Evolutionary conservation across 2,329 filamentous ascomycete species (phyloP).

Genomic region (Aureobasidium lini): DNA sequence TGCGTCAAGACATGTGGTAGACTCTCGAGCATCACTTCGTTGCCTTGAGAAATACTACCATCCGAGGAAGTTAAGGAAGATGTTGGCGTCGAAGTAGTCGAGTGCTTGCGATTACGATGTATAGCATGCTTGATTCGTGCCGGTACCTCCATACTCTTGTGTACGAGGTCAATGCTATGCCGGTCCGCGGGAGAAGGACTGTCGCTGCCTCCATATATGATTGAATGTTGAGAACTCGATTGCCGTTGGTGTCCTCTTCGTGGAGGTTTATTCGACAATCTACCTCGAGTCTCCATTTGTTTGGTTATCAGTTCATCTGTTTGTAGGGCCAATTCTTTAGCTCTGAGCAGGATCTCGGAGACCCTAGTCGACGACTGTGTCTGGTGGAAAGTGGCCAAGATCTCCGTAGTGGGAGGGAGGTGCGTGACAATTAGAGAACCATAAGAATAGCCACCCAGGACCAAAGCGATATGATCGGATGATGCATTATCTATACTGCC

Average conservation of each 20-base stretch:
- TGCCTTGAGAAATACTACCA: conserved; percentile 21
- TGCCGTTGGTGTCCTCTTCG: conserved; percentile 11
- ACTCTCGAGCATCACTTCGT: background rate
- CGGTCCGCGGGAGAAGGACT: background rate
- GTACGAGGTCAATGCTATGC: conserved; percentile 10
- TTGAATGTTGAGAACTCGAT: conserved; percentile 18
- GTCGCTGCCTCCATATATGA: conserved; percentile 38
- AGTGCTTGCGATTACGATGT: conserved; percentile 19
- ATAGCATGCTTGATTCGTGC: conserved; percentile 25
- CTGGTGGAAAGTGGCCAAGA: conserved; percentile 53
- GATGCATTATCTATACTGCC: background rate
- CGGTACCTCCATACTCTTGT: conserved; percentile 20
- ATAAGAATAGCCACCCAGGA: conserved; percentile 83
- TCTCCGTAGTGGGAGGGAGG: conserved; percentile 51
- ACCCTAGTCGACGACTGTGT: conserved; percentile 50
- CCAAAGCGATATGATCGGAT: conserved; percentile 27
- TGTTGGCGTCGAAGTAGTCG: background rate
- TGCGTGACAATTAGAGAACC: conserved; percentile 74
- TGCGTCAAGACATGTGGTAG: conserved; percentile 19
- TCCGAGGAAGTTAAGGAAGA: background rate
- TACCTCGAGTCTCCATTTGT: conserved; percentile 28
- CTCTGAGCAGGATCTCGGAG: conserved; percentile 63
- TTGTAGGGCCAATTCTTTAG: conserved; percentile 58
- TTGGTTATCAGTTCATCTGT: conserved; percentile 32
- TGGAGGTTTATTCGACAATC: conserved; percentile 18